Conservation (phyloP, 2,329 filamentous ascomycete species). For the Fusarium virguliforme region DNA sequence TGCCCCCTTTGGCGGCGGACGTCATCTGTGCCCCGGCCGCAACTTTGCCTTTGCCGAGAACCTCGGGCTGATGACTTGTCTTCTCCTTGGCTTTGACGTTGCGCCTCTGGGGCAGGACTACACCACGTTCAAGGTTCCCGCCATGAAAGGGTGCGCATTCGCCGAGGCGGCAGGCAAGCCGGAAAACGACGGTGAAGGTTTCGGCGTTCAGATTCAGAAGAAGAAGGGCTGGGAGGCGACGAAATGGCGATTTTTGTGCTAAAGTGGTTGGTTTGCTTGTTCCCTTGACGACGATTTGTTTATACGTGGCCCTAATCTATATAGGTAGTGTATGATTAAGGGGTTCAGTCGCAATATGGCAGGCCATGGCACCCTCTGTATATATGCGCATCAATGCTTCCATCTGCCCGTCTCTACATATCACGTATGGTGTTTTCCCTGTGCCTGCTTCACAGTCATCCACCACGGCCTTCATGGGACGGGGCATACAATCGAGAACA, state of each 20-base stretch:
- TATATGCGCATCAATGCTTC: neutral
- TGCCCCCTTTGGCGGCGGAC: conserved; percentile 33
- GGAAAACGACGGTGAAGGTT: conserved; percentile 18
- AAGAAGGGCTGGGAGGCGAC: conserved; percentile 30
- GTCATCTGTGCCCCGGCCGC: conserved; percentile 31
- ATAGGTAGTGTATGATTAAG: no score
- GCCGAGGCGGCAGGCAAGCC: conserved; percentile 30
- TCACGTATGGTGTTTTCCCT: conserved; percentile 6
- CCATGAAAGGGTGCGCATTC: neutral
- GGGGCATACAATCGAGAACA: neutral
- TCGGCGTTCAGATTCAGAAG: conserved; percentile 30
- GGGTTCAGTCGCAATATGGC: no score
- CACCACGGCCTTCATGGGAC: neutral
- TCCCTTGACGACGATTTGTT: neutral
- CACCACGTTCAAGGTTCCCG: neutral
- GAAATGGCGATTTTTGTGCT: conserved; percentile 28
- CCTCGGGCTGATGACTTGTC: conserved; percentile 28
- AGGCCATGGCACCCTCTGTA: no score
- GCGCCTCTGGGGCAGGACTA: neutral
- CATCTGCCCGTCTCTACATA: neutral
- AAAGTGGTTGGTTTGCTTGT: neutral
- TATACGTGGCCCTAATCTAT: neutral
- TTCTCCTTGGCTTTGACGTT: conserved; percentile 36
- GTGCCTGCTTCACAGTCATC: neutral
- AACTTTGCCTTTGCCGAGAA: conserved; percentile 43